These are phyloP conservation scores for Suillus variegatus DNA, from an alignment of 768 basidiomycete genomes.

Conservation along the genomic window DNA sequence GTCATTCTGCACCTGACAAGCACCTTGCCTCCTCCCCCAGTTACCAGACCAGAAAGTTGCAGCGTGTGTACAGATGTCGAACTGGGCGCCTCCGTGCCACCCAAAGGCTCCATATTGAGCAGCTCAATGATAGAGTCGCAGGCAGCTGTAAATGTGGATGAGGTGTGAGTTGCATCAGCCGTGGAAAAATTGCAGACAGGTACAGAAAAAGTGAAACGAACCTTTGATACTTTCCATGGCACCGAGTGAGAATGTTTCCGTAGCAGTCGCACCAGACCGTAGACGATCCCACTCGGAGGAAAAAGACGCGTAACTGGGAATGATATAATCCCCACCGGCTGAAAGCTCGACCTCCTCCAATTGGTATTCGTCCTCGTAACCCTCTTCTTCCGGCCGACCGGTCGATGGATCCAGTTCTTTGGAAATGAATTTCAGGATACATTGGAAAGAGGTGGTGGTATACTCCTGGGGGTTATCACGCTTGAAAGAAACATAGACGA, in stretches of 20 bases:
- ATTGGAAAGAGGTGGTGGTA: conserved; percentile 82
- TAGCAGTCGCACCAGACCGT: conserved; percentile 71
- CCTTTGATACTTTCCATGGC: conserved; percentile 95
- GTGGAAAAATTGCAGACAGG: conserved; percentile 10
- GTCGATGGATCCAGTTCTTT: conserved; percentile 97
- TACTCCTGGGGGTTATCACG: conserved; percentile 78
- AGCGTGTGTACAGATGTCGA: conserved; percentile 91
- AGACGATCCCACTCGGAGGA: conserved; percentile 94
- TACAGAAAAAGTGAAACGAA: conserved; percentile 38
- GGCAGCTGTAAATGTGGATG: conserved; percentile 61
- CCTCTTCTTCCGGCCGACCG: conserved; percentile 94
- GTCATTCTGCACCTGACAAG: conserved; percentile 96
- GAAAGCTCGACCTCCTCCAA: conserved; percentile 94
- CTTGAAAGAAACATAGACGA: conserved; percentile 93
- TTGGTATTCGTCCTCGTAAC: conserved; percentile 99
- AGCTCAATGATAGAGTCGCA: conserved; percentile 96
- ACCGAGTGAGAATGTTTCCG: conserved; percentile 92
- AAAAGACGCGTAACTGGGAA: conserved; percentile 94
- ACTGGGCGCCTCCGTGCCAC: conserved; percentile 82
- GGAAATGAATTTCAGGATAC: conserved; percentile 91
- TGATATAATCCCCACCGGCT: conserved; percentile 91
- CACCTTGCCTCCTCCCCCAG: conserved; percentile 95
- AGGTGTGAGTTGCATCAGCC: conserved; percentile 10
- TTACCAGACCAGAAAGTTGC: conserved; percentile 87
- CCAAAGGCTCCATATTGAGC: conserved; percentile 94